phyloP scores from a whole-genome alignment of 2,329 filamentous ascomycete species.

The Colletotrichum viniferum region DNA sequence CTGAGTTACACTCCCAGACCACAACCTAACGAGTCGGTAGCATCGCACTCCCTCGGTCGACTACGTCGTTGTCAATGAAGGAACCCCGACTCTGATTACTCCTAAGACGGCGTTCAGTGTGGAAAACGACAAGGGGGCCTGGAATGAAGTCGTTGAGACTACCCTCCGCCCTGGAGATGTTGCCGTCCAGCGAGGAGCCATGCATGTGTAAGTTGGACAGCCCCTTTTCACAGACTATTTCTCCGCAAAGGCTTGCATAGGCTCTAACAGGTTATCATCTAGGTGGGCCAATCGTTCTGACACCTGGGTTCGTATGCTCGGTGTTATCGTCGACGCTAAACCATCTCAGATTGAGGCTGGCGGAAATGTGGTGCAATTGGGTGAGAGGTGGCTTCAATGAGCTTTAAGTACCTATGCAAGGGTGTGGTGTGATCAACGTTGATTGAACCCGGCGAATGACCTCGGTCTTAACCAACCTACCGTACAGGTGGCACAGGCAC shows the following conservation, averaged over 20 bases:
- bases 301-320: not conserved
- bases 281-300: not conserved
- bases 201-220: not conserved
- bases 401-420: not conserved
- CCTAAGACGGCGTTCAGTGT: not conserved
- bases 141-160: not conserved
- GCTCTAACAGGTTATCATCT: not conserved
- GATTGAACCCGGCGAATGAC: not conserved
- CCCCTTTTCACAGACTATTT: not conserved
- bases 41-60: conserved; percentile 1
- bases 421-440: not conserved
- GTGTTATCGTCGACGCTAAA: not conserved
- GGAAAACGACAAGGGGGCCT: not conserved
- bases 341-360: not conserved
- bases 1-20: not conserved
- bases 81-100: not conserved
- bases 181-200: not conserved
- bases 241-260: not conserved
- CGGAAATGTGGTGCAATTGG: not conserved
- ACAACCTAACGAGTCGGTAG: not conserved
- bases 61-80: not conserved
- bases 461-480: not conserved
- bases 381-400: not conserved
- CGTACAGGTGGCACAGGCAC: not conserved
- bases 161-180: not conserved